A percentile compares a stretch with the other conserved stretches of the same genome.
phyloP scores from a whole-genome alignment of 805 yeast species.

The Metschnikowia lunata region DNA sequence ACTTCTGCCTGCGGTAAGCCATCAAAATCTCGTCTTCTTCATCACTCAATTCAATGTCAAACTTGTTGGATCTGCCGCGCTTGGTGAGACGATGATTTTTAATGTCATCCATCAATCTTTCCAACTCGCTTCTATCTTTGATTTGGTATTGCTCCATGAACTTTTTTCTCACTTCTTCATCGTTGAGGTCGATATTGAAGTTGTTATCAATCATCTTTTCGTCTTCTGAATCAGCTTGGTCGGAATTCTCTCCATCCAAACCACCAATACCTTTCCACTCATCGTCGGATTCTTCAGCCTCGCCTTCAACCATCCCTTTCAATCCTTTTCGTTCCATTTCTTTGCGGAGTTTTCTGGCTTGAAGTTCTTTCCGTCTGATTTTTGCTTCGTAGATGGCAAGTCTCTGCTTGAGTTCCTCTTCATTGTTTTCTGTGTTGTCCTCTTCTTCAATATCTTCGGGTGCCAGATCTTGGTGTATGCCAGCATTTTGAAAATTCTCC shows the following conservation, averaged over 20 bases:
- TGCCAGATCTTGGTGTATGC: neutral
- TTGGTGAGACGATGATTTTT: constrained; percentile 68
- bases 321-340: constrained; percentile 59
- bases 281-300: constrained; percentile 86
- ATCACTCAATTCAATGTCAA: constrained; percentile 64
- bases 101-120: constrained; percentile 64
- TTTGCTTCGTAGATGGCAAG: constrained; percentile 38
- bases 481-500: neutral
- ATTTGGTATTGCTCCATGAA: constrained; percentile 57
- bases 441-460: constrained; percentile 4
- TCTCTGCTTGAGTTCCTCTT: constrained; percentile 24
- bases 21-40: constrained; percentile 63
- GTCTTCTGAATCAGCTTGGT: constrained; percentile 67
- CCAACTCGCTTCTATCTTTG: constrained; percentile 59
- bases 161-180: constrained; percentile 53
- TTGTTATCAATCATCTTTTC: constrained; percentile 75
- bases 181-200: constrained; percentile 51
- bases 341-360: constrained; percentile 32
- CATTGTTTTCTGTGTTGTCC: constrained; percentile 22
- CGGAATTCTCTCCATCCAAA: constrained; percentile 54
- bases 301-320: constrained; percentile 63
- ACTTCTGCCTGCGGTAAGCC: constrained; percentile 41
- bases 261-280: constrained; percentile 86
- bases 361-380: constrained; percentile 33
- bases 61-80: constrained; percentile 47